Evolutionary conservation across 2,329 filamentous ascomycete genomes (phyloP), one percentile per base, ranked within the genome.

Genomic region (Botrytis aclada): DNA sequence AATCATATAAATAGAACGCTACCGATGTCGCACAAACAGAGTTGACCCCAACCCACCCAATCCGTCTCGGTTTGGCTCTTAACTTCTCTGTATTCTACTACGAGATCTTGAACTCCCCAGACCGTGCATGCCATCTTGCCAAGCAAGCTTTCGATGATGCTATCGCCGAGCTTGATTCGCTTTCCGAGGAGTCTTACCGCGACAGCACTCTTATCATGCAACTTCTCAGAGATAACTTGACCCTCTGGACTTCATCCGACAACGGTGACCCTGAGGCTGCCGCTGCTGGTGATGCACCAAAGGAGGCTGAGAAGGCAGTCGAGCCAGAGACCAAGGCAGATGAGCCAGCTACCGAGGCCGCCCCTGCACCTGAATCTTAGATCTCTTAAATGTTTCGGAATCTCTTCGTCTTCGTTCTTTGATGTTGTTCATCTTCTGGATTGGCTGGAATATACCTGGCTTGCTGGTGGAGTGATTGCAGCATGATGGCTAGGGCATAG

Each of bases 31-130:
- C 96, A 80, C 95, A 98, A 88, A 97, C 93, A 78, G 95, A 98
- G 86, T 92, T 98, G 80, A 95, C 95, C 76, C 95, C 95, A 76
- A 98, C 96, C 75, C 95, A 98, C 89, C 95, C 95, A 81, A 98
- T 98, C 87, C 95, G 95, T 82, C 93, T 98, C 78, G 95, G 95
- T 84, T 92, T 98, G 81, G 95, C 95, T 79, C 91, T 98, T 80
- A 98, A 98, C 92, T 98, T 98, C 90, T 98, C 95, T 77, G 95
- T 98, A 81, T 98, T 98, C 89, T 97, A 97, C 90, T 97, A 98
- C 86, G 96, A 98, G 89, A 98, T 98, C 84, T 88, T 98, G 83
- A 98, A 98, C 92, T 97, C 95, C 51, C 95, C 95, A 81, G 95
- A 98, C 85, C 94, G 93, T 83, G 95, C 95, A 82, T 98, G 95